These are phyloP conservation scores for Ophiostoma perfectum DNA, from an alignment of 2,329 filamentous ascomycete species.

Conservation along the genomic window DNA sequence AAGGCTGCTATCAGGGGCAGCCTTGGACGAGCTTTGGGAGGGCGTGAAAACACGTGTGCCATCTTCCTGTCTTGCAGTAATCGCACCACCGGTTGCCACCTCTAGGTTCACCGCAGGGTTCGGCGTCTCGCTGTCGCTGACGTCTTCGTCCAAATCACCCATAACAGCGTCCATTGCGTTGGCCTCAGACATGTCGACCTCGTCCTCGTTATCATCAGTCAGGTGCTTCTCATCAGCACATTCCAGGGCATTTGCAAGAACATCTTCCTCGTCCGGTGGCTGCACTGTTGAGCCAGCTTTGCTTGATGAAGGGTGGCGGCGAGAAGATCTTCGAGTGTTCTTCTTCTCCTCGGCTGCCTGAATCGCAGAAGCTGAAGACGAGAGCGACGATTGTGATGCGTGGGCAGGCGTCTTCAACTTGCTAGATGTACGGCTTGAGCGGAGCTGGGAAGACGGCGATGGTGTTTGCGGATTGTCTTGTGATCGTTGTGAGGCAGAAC, in stretches of 20 bases:
- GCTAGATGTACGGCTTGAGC: slow-evolving; percentile 41
- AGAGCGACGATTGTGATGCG: slow-evolving; percentile 30
- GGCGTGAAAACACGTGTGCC: slow-evolving; percentile 56
- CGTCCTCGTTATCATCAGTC: slow-evolving; percentile 63
- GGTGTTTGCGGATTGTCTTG: background rate
- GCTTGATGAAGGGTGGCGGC: slow-evolving; percentile 51
- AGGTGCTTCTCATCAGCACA: slow-evolving; percentile 89
- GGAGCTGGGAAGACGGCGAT: slow-evolving; percentile 22
- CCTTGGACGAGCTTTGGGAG: slow-evolving; percentile 43
- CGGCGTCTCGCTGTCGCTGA: slow-evolving; percentile 37
- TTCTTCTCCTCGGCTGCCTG: slow-evolving; percentile 55
- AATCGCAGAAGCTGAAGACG: slow-evolving; percentile 40
- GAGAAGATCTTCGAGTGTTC: slow-evolving; percentile 56
- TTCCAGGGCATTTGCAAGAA: slow-evolving; percentile 65
- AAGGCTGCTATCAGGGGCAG: slow-evolving; percentile 32
- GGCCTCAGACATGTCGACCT: slow-evolving; percentile 51
- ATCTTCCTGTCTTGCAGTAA: slow-evolving; percentile 87
- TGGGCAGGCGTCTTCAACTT: slow-evolving; percentile 37
- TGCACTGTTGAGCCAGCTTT: slow-evolving; percentile 46
- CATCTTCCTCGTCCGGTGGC: slow-evolving; percentile 55
- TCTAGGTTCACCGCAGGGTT: slow-evolving; percentile 89
- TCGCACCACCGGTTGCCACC: slow-evolving; percentile 76
- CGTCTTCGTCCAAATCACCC: slow-evolving; percentile 79
- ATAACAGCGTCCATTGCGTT: slow-evolving; percentile 77
- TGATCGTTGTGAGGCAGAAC: background rate